Percentiles rank a stretch among this genome's conserved stretches.
Conservation (phyloP, 441 rosid species). For the Bocquillonia castaneifolia region DNA sequence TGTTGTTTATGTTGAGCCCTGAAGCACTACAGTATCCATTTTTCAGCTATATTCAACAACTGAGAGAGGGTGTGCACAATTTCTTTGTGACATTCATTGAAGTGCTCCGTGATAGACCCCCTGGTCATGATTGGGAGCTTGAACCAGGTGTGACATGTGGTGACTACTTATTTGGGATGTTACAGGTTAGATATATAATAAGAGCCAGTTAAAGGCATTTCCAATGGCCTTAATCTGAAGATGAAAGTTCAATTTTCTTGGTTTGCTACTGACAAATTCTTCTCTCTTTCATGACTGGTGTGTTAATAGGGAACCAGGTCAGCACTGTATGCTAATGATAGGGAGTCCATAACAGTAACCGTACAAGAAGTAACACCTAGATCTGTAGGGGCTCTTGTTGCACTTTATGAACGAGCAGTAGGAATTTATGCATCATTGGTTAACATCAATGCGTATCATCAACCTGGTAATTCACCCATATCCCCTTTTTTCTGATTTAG, state of each 20-base stretch:
- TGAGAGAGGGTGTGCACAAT: slow-evolving; percentile 96
- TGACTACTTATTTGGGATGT: slow-evolving; percentile 95
- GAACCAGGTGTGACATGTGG: slow-evolving; percentile 99
- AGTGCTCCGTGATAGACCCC: slow-evolving; percentile 89
- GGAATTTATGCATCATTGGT: slow-evolving; percentile 84
- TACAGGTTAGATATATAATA: slow-evolving; percentile 53
- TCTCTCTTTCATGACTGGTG: slow-evolving; percentile 4
- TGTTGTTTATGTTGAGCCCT: slow-evolving; percentile 5
- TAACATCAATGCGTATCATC: slow-evolving; percentile 93
- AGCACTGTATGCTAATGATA: slow-evolving; percentile 76
- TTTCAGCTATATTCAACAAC: slow-evolving; percentile 87
- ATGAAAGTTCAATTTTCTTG: neutral
- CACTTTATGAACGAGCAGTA: slow-evolving; percentile 95
- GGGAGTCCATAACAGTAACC: slow-evolving; percentile 86
- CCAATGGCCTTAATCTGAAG: slow-evolving; percentile 3
- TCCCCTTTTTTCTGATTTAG: slow-evolving; percentile 12
- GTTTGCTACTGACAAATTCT: neutral
- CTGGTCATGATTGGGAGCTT: slow-evolving; percentile 99
- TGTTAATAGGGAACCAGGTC: slow-evolving; percentile 86
- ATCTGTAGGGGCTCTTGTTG: slow-evolving; percentile 80
- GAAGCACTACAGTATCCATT: slow-evolving; percentile 12
- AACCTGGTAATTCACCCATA: slow-evolving; percentile 60
- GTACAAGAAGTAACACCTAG: slow-evolving; percentile 91
- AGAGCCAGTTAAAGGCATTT: neutral
- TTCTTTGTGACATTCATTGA: slow-evolving; percentile 95